Base-by-base conservation (phyloP, 768 basidiomycete species). In the Mycena capillaripes region DNA sequence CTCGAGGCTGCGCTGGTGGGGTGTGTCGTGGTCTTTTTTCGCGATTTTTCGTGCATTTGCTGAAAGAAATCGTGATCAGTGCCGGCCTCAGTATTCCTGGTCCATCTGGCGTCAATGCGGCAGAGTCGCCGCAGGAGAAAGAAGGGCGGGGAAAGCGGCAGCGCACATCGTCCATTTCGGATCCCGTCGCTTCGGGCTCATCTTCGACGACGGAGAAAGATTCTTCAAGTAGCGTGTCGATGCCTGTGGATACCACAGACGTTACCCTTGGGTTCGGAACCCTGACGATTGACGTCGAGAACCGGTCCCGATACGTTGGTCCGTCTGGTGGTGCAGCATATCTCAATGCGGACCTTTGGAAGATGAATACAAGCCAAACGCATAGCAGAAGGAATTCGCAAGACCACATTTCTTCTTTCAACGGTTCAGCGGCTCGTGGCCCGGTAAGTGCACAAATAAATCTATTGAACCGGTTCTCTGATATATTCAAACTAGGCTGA, bases 291-390 rank as follows among this genome's bases (percentile, higher is more conserved):
- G 78, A 78, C 72, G 75, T 72, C 32, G 73, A 76, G 32, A 76
- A 78, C 40, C 78, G 78, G 10, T 78, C 78, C 8, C 72, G 78
- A 46, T 78, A 78, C 42, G 61, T 78, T 27, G 78, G 78, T 6
- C 57, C 75, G 25, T 78, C 78, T 3, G 75, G 78, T 32, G 76
- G 75, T 38, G 75, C 78, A 4, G 73, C 78, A 10, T 78, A 77
- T 55, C 74, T 78, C 46, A 74, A 75, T 53, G 52, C 72, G 9
- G 76, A 75, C 34, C 59, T 77, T 14, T 78, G 78, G 78, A 76
- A 73, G 64, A 50, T 48, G 63, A 60, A 65, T 50, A 17, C 59
- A 32, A 30, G 55, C 23, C 69, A 64, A 12, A 42, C 55, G n/a
- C 62, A 50, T 11, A 65, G 60, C 60, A 70, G 61, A 16, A 25